phyloP scores from a whole-genome alignment of 441 rosid genomes.

The Rhodomyrtus psidioides region DNA sequence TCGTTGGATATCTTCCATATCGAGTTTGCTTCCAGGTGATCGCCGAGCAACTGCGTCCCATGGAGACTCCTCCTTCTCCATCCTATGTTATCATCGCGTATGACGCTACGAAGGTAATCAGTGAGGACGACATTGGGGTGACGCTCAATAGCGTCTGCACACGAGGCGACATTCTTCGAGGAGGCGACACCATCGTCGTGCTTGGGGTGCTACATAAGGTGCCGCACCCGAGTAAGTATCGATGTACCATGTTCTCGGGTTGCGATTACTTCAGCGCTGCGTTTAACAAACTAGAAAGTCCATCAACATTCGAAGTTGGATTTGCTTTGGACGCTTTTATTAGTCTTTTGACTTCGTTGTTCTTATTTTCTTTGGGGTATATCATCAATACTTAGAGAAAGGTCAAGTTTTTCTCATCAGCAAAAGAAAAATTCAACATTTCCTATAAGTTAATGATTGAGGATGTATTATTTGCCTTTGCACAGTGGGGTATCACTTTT shows the following conservation, averaged over 20 bases:
- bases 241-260: neutral
- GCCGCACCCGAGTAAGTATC: conserved; percentile 42
- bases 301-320: neutral
- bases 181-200: conserved; percentile 35
- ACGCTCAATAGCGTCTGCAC: conserved; percentile 16
- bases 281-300: neutral
- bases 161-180: conserved; percentile 42
- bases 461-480: conserved; percentile 5
- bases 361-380: neutral
- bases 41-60: neutral
- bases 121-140: conserved; percentile 25
- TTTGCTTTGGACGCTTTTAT: neutral
- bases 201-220: conserved; percentile 46
- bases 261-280: neutral
- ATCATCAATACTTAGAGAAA: neutral
- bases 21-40: neutral
- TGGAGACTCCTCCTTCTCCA: conserved; percentile 26
- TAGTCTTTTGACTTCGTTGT: neutral
- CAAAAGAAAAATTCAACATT: neutral
- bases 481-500: conserved; percentile 47
- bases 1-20: neutral
- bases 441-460: neutral
- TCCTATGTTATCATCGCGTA: conserved; percentile 34
- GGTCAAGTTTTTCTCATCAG: neutral
- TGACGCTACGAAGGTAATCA: conserved; percentile 48